phyloP scores from a whole-genome alignment of 768 basidiomycete genomes.

The Candolleomyces aberdarensis region DNA sequence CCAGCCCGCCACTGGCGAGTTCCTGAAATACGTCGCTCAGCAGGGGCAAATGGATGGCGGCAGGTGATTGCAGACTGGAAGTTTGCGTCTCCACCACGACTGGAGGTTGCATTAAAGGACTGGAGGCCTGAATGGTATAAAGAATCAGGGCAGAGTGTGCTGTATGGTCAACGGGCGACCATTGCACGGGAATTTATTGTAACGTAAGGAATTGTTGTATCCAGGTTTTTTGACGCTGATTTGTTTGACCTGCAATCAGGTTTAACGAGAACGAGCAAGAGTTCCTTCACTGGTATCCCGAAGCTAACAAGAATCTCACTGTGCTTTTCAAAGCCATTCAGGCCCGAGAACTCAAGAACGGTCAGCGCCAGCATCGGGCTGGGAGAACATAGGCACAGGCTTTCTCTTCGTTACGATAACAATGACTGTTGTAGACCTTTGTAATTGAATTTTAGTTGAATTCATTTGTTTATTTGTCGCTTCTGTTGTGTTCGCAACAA shows the following conservation, averaged over 20 bases:
- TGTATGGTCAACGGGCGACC: slow-evolving; percentile 3
- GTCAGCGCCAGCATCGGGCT: neutral
- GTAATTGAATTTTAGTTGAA: too few species aligned
- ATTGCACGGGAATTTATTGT: slow-evolving; percentile 11
- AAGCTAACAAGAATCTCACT: slow-evolving; percentile 1
- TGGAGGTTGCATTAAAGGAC: slow-evolving; percentile 1
- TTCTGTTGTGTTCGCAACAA: too few species aligned
- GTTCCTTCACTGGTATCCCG: slow-evolving; percentile 6
- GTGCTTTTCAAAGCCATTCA: slow-evolving; percentile 6
- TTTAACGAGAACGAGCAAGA: neutral
- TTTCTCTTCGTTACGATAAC: too few species aligned
- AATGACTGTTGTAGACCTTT: too few species aligned
- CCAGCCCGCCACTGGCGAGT: neutral
- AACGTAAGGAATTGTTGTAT: neutral
- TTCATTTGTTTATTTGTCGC: too few species aligned
- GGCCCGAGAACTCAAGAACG: neutral
- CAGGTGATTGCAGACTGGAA: neutral
- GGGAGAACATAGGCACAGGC: neutral
- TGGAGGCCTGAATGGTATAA: slow-evolving; percentile 10
- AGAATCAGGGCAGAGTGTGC: neutral
- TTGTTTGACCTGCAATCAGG: neutral
- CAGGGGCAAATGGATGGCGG: neutral
- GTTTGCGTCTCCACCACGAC: neutral
- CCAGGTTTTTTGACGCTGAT: neutral
- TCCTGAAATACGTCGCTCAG: neutral